These are phyloP conservation scores for Leccinum truebloodii DNA, from an alignment of 768 basidiomycete genomes.

Conservation along the genomic window DNA sequence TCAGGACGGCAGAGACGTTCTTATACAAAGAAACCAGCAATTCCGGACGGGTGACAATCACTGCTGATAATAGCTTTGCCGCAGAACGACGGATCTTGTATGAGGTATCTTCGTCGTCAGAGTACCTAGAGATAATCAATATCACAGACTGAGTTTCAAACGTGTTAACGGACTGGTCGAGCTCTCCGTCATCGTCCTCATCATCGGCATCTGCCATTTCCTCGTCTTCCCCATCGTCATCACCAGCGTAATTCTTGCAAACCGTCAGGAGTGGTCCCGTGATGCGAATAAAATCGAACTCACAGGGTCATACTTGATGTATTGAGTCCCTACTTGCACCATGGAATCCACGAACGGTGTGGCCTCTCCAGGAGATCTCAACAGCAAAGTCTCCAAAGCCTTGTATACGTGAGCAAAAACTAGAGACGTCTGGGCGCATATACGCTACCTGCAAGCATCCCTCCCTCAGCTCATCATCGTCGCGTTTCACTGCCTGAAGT, in stretches of 20 bases:
- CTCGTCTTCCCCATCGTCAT: constrained; percentile 63
- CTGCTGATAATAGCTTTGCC: constrained; percentile 82
- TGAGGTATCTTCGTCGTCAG: constrained; percentile 97
- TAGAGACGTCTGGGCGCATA: neutral
- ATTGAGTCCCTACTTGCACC: constrained; percentile 67
- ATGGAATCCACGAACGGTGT: constrained; percentile 70
- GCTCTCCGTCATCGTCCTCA: constrained; percentile 80
- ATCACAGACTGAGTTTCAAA: neutral
- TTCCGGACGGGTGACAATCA: constrained; percentile 91
- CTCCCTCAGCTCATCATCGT: constrained; percentile 86
- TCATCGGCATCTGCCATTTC: constrained; percentile 61
- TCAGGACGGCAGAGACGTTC: constrained; percentile 83
- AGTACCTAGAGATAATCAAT: constrained; percentile 58
- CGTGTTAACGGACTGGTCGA: constrained; percentile 62
- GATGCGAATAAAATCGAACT: neutral
- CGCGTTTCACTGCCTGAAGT: constrained; percentile 63
- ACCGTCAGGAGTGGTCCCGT: constrained; percentile 10
- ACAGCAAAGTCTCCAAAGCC: constrained; percentile 83
- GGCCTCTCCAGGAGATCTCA: constrained; percentile 83
- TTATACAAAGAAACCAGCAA: constrained; percentile 77
- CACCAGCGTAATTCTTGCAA: constrained; percentile 81
- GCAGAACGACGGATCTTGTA: constrained; percentile 96
- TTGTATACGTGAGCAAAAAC: constrained; percentile 12
- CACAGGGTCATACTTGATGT: constrained; percentile 94
- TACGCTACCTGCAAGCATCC: constrained; percentile 66